Evolutionary conservation across 2,329 filamentous ascomycete species (phyloP).

Genomic region (Trichoderma hamatum): DNA sequence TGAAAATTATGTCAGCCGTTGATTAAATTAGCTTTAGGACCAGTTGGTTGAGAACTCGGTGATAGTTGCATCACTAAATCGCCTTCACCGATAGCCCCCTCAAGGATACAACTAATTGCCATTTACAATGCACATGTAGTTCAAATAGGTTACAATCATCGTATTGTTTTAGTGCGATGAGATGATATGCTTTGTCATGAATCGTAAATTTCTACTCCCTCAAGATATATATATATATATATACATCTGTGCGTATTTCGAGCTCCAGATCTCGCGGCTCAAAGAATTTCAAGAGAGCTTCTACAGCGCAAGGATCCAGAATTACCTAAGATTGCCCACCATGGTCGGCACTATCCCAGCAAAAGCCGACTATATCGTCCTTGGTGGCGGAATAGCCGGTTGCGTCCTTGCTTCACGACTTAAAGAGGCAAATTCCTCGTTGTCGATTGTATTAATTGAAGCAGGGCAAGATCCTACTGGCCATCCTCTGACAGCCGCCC

Average conservation of each 20-base stretch:
- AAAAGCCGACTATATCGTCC: not conserved
- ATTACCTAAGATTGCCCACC: not conserved
- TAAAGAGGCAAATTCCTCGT: not conserved
- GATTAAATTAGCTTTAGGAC: not conserved
- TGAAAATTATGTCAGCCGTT: not conserved
- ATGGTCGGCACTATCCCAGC: not conserved
- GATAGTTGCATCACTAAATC: not conserved
- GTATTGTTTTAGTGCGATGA: not conserved
- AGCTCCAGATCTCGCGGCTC: not conserved
- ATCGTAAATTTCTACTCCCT: not conserved
- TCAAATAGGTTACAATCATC: not conserved
- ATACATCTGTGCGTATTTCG: not conserved
- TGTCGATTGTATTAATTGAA: not conserved
- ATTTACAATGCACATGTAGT: not conserved
- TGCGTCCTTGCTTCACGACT: not conserved
- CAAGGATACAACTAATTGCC: not conserved
- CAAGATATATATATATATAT: not conserved
- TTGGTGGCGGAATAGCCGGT: not conserved
- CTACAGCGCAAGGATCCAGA: not conserved
- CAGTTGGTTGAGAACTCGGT: not conserved
- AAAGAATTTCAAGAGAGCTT: not conserved
- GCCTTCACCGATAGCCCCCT: not conserved
- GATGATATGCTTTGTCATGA: not conserved
- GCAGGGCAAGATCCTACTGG: not conserved
- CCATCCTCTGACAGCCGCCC: not conserved